These are phyloP conservation scores for Calonectria naviculata DNA, from an alignment of 2,329 filamentous ascomycete genomes.

Conservation along the genomic window DNA sequence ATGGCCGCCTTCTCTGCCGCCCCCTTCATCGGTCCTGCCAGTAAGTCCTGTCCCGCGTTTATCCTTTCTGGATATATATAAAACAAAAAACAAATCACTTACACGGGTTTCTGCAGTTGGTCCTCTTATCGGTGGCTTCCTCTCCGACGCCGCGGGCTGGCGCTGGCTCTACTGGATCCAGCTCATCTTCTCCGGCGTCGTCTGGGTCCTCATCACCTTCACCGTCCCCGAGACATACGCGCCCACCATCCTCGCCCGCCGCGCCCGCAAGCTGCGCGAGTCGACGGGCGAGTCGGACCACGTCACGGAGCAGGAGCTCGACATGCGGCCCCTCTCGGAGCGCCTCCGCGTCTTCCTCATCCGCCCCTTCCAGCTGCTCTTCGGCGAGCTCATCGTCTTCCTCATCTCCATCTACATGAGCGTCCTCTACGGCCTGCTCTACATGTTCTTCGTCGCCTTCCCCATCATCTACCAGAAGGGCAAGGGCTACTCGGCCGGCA, in stretches of 20 bases:
- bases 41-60: too few relatives aligned
- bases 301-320: slow-evolving; percentile 85
- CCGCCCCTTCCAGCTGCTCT: slow-evolving; percentile 87
- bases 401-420: slow-evolving; percentile 89
- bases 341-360: slow-evolving; percentile 80
- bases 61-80: too few relatives aligned
- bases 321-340: slow-evolving; percentile 75
- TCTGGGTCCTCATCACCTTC: slow-evolving; percentile 83
- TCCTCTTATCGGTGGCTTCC: slow-evolving; percentile 80
- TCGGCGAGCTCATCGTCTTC: slow-evolving; percentile 86
- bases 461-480: slow-evolving; percentile 80
- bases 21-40: slow-evolving; percentile 84
- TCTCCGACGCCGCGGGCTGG: slow-evolving; percentile 78
- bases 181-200: slow-evolving; percentile 76
- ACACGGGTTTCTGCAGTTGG: slow-evolving; percentile 57
- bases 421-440: slow-evolving; percentile 79
- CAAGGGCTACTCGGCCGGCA: slow-evolving; percentile 81
- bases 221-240: slow-evolving; percentile 93
- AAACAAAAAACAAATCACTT: not conserved
- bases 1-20: slow-evolving; percentile 90
- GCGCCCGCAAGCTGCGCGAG: slow-evolving; percentile 79
- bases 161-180: slow-evolving; percentile 91
- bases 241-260: slow-evolving; percentile 77
- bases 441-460: slow-evolving; percentile 82
- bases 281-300: slow-evolving; percentile 73